Conservation (phyloP, 129 eudicot species). For the Kitagawia praeruptora region DNA sequence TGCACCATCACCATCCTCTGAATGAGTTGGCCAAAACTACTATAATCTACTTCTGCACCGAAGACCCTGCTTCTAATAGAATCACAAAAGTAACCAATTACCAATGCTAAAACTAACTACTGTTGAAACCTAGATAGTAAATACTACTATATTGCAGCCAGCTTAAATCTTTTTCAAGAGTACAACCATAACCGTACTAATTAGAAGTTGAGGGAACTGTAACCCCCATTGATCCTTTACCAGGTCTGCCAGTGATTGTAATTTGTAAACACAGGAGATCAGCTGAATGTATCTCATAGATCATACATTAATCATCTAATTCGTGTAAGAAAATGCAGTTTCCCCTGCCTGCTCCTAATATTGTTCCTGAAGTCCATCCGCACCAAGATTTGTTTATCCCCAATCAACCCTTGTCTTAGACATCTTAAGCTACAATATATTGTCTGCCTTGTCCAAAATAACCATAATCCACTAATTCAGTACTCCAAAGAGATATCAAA, state of each 20-base stretch:
- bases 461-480: neutral
- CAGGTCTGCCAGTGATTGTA: neutral
- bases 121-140: neutral
- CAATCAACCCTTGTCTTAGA: neutral
- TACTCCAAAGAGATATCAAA: too few relatives aligned
- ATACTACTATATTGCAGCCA: neutral
- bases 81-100: neutral
- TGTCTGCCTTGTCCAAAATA: neutral
- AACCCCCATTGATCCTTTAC: neutral
- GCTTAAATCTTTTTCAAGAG: neutral
- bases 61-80: neutral
- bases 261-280: neutral
- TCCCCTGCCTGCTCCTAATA: neutral
- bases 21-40: neutral
- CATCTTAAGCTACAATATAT: neutral
- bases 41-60: neutral
- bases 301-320: neutral
- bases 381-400: neutral
- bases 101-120: neutral
- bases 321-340: neutral
- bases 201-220: neutral
- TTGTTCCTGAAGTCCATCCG: neutral
- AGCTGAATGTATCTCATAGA: neutral
- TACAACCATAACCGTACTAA: neutral
- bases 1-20: neutral